Base-by-base conservation (phyloP, 2,329 filamentous ascomycete species). In the Eutypa lata region DNA sequence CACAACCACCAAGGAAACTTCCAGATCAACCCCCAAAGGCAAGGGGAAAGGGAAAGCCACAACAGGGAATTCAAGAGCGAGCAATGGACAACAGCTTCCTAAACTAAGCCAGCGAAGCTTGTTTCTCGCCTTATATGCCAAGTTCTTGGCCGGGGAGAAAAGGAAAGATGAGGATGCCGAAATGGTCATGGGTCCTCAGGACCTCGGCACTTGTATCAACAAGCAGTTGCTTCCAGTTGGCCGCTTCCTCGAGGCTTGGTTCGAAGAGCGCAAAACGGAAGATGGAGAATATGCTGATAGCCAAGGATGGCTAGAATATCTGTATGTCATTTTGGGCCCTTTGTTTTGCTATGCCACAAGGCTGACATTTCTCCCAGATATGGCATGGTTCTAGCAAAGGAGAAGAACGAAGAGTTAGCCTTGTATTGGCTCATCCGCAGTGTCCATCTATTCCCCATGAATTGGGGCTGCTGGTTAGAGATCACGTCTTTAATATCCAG, bases 391-490 rank as follows among this genome's bases (percentile, higher is more conserved):
- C 77, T 97, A 18, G 83, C 90, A 35, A 96, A 92, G 70, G 88
- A 92, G 56, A 96, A 96, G 71, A 97, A 94, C 63, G 91, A 96
- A 60, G 81, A 86, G 44, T 81, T 89, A 55, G 94, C 94, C 2
- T 86, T 93, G 70, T 84, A 89, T 57, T 96, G 89, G 80, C 79
- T 99, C n/a, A 78, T 97, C 49, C 82, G 85, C 57, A 96, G 92
- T 65, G 90, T 97, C 10, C 89, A 95, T 68, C 76, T 91, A 40
- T 96, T 91, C 64, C 90, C 91, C 1, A 96, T 92, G 82, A 96
- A 97, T 67, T 99, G 94, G 94, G 91, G 91, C 7, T 92, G 91
- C 56, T 99, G 94, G 94, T 81, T 94, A 53, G 94, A 99, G 73
- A 83, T 99, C 69, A 90, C 89, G 3, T 86, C 86, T 38, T 77